Evolutionary conservation across 768 basidiomycete genomes (phyloP), one percentile per base, ranked within the genome.

Genomic region (Cyclocybe aegerita): DNA sequence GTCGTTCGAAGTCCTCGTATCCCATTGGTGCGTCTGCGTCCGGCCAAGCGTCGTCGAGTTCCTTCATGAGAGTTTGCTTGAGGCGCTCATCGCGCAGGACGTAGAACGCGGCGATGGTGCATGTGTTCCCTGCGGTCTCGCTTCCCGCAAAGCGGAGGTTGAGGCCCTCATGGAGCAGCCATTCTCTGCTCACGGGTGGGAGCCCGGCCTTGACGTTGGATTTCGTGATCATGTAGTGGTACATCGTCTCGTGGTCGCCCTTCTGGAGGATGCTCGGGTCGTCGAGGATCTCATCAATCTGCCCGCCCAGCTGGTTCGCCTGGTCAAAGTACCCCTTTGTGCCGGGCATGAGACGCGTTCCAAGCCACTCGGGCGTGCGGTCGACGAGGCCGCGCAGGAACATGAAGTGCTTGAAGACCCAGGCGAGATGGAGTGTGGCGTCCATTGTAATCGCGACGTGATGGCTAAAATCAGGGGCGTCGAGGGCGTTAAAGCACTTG

Each of bases 221-320:
- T 15, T 48, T 39, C 10, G 57, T 57, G 4, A 67, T 23, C 34
- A 70, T 49, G 46, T 65, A 64, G 36, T 71, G 69, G 48, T 70
- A 75, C 34, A 73, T 69, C 7, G 62, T 69, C 31, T 69, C 67
- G 36, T 73, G 69, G n/a, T 67, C 63, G 7, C 60, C 56, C 4
- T 60, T 43, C 9, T 53, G 35, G 10, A 74, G 51, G 10, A 53
- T 43, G 0, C 54, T 46, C 0, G 70, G 65, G 48, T 71, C 50
- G 1, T 48, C 51, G 2, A 67, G 43, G 43, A 67, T 52, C n/a
- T 41, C 53, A 35, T 65, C 64, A n/a, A 70, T 61, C 31, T 67
- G 59, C 5, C 32, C 41, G 6, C 43, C 50, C 6, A 64, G 50
- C 15, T 31, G 48, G 15, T 45, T 53, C 10, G 46, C 53, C 35